These are phyloP conservation scores for Sistotremastrum suecicum DNA, from an alignment of 768 basidiomycete species.

Conservation along the genomic window DNA sequence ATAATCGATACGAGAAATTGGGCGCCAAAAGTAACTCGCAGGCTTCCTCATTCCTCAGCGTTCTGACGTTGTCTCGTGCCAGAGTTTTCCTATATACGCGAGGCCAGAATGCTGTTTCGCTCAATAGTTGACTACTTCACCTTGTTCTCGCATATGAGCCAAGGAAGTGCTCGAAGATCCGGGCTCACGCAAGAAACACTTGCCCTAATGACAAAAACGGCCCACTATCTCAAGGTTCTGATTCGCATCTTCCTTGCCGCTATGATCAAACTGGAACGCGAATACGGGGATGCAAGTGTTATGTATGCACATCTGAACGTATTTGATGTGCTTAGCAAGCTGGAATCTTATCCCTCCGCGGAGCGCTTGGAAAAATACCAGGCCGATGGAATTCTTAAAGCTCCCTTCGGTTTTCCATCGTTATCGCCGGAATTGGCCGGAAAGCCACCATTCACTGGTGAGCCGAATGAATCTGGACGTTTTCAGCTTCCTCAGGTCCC, in stretches of 20 bases:
- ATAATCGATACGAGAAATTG: constrained; percentile 68
- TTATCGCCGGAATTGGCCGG: constrained; percentile 85
- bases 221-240: constrained; percentile 98
- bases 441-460: constrained; percentile 56
- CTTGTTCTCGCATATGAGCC: constrained; percentile 86
- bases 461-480: constrained; percentile 30
- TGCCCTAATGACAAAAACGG: constrained; percentile 94
- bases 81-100: constrained; percentile 98
- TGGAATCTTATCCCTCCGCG: constrained; percentile 68
- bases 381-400: constrained; percentile 38
- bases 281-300: constrained; percentile 68
- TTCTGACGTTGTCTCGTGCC: background rate
- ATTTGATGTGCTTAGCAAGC: constrained; percentile 79
- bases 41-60: background rate
- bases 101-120: constrained; percentile 96
- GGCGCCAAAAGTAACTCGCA: constrained; percentile 65
- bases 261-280: constrained; percentile 87
- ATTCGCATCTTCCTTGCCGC: constrained; percentile 96
- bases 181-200: constrained; percentile 96
- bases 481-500: constrained; percentile 47
- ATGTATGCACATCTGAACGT: constrained; percentile 87
- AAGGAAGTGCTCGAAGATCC: constrained; percentile 79
- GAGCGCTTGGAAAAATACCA: constrained; percentile 62
- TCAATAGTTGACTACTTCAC: constrained; percentile 98
- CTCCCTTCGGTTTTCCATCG: constrained; percentile 67